Conservation (phyloP, 2,329 filamentous ascomycete species). For the Colletotrichum paranaense region DNA sequence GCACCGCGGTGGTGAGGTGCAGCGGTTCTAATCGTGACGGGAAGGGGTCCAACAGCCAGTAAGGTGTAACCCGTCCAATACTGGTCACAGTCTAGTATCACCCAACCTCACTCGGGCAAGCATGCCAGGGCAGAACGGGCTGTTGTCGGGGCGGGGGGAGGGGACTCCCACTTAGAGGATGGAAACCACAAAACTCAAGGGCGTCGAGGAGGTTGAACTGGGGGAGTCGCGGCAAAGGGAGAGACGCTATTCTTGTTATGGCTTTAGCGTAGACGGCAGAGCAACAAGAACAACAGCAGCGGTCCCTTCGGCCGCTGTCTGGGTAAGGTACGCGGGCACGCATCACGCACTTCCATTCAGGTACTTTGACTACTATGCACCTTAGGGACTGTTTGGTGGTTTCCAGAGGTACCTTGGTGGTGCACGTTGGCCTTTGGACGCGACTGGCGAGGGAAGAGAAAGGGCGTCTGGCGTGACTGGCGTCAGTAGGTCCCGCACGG, state of each 20-base stretch:
- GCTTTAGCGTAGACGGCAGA: slow-evolving; percentile 28
- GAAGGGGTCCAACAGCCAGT: neutral
- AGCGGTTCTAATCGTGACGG: neutral
- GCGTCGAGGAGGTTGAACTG: slow-evolving; percentile 4
- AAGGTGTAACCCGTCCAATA: neutral
- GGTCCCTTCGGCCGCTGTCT: slow-evolving; percentile 2
- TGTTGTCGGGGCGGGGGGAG: neutral
- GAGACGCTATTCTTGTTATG: slow-evolving; percentile 7
- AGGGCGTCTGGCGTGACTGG: slow-evolving; percentile 5
- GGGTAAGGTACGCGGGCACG: neutral
- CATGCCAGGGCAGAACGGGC: neutral
- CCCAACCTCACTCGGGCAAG: neutral
- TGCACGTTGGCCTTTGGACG: slow-evolving; percentile 2
- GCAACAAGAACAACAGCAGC: slow-evolving; percentile 18
- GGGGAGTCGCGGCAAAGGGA: slow-evolving; percentile 22
- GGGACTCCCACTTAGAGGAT: neutral
- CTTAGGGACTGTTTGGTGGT: neutral
- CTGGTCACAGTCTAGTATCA: neutral
- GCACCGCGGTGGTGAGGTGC: neutral
- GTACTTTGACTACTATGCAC: too few species aligned
- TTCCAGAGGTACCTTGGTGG: neutral
- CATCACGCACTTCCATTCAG: neutral
- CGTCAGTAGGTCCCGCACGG: neutral
- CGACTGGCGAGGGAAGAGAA: neutral
- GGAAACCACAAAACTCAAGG: neutral